Percentiles rank a stretch among this genome's conserved stretches.
Conservation (phyloP, 1,139 yeast genomes). For the Magnusiomyces sp. region DNA sequence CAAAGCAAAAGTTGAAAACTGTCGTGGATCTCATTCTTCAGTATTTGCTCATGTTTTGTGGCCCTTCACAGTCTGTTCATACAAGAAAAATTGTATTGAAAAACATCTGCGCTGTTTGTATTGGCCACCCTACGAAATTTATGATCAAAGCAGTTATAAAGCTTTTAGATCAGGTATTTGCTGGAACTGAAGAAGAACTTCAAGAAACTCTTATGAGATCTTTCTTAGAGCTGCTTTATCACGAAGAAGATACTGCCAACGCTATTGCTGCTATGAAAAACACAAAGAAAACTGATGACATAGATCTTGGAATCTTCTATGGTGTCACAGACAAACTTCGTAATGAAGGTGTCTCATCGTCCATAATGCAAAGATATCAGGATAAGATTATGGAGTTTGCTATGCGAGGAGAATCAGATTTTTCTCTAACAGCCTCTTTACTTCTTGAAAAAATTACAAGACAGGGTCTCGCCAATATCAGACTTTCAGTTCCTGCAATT, state of each 20-base stretch:
- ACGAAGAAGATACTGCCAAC: slow-evolving; percentile 41
- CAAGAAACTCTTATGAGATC: slow-evolving; percentile 48
- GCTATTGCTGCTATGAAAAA: slow-evolving; percentile 23
- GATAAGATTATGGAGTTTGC: slow-evolving; percentile 43
- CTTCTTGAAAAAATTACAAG: slow-evolving; percentile 48
- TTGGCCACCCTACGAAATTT: slow-evolving; percentile 54
- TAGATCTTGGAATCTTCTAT: slow-evolving; percentile 47
- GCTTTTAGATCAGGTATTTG: slow-evolving; percentile 47
- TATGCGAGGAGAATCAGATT: slow-evolving; percentile 37
- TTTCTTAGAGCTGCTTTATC: slow-evolving; percentile 42
- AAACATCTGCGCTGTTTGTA: slow-evolving; percentile 50
- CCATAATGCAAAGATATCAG: slow-evolving; percentile 58
- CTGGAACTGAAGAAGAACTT: slow-evolving; percentile 28
- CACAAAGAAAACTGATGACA: slow-evolving; percentile 32
- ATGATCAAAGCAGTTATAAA: slow-evolving; percentile 40
- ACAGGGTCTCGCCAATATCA: slow-evolving; percentile 70
- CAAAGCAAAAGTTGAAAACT: slow-evolving; percentile 28
- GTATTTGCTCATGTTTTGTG: slow-evolving; percentile 47
- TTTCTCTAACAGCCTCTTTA: slow-evolving; percentile 43
- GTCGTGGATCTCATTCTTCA: slow-evolving; percentile 49
- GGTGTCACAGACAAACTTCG: slow-evolving; percentile 42
- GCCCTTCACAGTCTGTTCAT: slow-evolving; percentile 26
- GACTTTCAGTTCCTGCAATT: slow-evolving; percentile 47
- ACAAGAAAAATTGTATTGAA: slow-evolving; percentile 46
- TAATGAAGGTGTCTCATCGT: slow-evolving; percentile 65